Conservation (phyloP, 1,139 yeast species). For the Diutina neorugosa region DNA sequence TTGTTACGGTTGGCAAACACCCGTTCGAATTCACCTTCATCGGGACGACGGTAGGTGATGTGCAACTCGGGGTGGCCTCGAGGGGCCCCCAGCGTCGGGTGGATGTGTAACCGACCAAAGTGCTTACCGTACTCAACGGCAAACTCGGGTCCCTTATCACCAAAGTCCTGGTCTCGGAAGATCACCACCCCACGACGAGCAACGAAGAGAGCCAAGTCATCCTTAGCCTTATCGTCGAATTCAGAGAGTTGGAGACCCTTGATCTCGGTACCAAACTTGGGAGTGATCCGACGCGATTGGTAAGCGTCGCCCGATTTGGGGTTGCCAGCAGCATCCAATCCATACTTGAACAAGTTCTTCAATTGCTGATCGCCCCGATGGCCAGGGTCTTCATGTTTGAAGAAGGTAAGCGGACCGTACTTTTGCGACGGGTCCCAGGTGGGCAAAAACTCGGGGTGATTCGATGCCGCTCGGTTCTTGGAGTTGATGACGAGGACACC, state of each 20-base stretch:
- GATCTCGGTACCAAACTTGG: constrained; percentile 57
- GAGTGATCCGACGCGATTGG: constrained; percentile 27
- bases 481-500: constrained; percentile 19
- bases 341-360: constrained; percentile 34
- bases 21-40: constrained; percentile 14
- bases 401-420: constrained; percentile 33
- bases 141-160: constrained; percentile 41
- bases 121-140: constrained; percentile 45
- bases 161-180: constrained; percentile 55
- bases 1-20: constrained; percentile 23
- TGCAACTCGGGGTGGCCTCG: constrained; percentile 47
- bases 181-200: constrained; percentile 60
- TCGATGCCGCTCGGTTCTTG: constrained; percentile 10
- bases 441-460: constrained; percentile 32
- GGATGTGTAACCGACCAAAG: constrained; percentile 61
- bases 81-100: constrained; percentile 67
- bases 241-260: constrained; percentile 46
- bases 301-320: neutral
- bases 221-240: constrained; percentile 38
- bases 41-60: constrained; percentile 44
- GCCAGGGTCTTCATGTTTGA: constrained; percentile 43
- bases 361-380: constrained; percentile 43
- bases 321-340: constrained; percentile 7
- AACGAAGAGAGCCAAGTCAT: constrained; percentile 52
- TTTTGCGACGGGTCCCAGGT: constrained; percentile 36